These are phyloP conservation scores for Coemansia sp. DNA, from an alignment of 371 early-diverging fungal species.

Conservation along the genomic window DNA sequence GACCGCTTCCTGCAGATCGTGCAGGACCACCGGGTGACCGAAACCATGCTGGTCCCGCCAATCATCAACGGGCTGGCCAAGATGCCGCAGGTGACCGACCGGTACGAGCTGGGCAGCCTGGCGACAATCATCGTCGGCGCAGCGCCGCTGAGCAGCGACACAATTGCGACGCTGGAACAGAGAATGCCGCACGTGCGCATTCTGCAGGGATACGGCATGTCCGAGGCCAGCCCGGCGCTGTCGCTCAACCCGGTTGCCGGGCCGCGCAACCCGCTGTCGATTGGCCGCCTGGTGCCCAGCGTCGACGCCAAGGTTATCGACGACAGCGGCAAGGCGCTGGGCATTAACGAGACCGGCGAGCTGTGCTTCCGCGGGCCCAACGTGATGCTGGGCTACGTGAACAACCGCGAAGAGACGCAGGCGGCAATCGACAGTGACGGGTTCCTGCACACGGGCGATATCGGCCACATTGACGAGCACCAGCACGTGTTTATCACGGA, in stretches of 20 bases:
- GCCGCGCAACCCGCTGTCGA: constrained; percentile 41
- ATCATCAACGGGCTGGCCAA: constrained; percentile 64
- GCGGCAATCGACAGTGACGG: constrained; percentile 78
- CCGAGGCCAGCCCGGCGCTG: constrained; percentile 60
- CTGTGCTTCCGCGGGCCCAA: constrained; percentile 87
- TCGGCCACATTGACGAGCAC: constrained; percentile 61
- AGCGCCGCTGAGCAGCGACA: constrained; percentile 57
- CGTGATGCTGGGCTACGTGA: constrained; percentile 83
- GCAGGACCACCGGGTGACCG: constrained; percentile 61
- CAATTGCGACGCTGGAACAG: constrained; percentile 33
- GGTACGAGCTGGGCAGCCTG: constrained; percentile 59
- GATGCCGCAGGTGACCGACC: constrained; percentile 34
- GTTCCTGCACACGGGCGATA: constrained; percentile 85
- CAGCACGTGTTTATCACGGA: constrained; percentile 62
- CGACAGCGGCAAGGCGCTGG: constrained; percentile 49
- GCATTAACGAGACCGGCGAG: constrained; percentile 66
- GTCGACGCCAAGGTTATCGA: constrained; percentile 73
- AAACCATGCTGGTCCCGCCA: constrained; percentile 72
- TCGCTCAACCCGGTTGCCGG: constrained; percentile 40
- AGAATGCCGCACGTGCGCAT: constrained; percentile 58
- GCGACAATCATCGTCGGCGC: constrained; percentile 61
- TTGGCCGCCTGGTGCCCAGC: constrained; percentile 68
- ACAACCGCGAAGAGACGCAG: constrained; percentile 72
- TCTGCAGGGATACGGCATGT: constrained; percentile 72
- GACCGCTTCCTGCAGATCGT: constrained; percentile 57